A percentile compares a stretch with the other conserved stretches of the same genome.
phyloP scores from a whole-genome alignment of 2,329 filamentous ascomycete genomes.

The Pseudogymnoascus sp. region DNA sequence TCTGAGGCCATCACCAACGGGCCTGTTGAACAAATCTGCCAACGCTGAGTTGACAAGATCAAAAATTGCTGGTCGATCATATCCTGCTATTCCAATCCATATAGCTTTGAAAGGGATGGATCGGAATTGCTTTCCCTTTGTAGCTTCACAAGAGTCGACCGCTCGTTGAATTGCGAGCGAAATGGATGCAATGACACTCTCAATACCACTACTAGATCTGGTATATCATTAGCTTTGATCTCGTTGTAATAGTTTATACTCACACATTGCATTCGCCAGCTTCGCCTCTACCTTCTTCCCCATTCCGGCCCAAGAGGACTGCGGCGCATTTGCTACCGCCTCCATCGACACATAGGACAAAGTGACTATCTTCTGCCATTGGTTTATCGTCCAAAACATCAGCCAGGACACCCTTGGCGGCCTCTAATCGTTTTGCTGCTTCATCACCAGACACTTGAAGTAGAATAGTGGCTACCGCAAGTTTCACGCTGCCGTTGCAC shows the following conservation, averaged over 20 bases:
- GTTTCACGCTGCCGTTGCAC: slow-evolving; percentile 29
- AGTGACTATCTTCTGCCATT: neutral
- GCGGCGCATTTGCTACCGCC: slow-evolving; percentile 37
- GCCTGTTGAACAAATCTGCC: slow-evolving; percentile 24
- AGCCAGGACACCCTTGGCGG: neutral
- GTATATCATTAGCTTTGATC: slow-evolving; percentile 12
- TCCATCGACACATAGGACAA: slow-evolving; percentile 35
- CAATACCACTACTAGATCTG: slow-evolving; percentile 25
- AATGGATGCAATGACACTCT: slow-evolving; percentile 24
- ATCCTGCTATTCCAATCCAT: slow-evolving; percentile 36
- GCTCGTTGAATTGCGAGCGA: slow-evolving; percentile 24
- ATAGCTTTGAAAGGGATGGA: slow-evolving; percentile 23
- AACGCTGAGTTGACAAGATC: slow-evolving; percentile 25
- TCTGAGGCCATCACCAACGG: slow-evolving; percentile 18
- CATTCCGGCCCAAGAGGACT: slow-evolving; percentile 25
- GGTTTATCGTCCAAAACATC: neutral
- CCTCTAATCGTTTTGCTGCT: slow-evolving; percentile 16
- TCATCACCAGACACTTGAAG: slow-evolving; percentile 16
- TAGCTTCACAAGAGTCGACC: slow-evolving; percentile 14
- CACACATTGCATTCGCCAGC: slow-evolving; percentile 35
- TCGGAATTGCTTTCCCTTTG: slow-evolving; percentile 11
- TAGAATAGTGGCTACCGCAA: slow-evolving; percentile 13
- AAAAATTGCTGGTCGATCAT: slow-evolving; percentile 30
- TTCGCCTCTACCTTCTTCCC: slow-evolving; percentile 24
- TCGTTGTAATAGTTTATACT: neutral